These are phyloP conservation scores for Cephalotrichum gorgonifer DNA, from an alignment of 2,329 filamentous ascomycete species.

Conservation along the genomic window DNA sequence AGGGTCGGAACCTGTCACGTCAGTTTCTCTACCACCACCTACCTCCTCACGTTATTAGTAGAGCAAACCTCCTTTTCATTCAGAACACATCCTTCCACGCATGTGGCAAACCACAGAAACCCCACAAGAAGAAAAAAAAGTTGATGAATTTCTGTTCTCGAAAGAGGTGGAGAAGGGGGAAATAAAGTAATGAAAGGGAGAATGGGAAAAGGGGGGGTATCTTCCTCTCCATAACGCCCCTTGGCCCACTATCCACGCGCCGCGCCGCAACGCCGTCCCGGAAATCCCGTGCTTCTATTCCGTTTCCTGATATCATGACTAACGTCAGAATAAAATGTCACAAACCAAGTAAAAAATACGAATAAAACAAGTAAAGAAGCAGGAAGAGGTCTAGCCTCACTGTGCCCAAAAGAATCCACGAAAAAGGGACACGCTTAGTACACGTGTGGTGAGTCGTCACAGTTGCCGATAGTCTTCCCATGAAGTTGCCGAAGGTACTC, in stretches of 20 bases:
- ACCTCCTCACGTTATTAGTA: no score
- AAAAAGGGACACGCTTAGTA: background rate
- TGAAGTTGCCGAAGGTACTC: constrained; percentile 1
- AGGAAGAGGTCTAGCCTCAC: background rate
- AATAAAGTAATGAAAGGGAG: background rate
- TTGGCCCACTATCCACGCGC: background rate
- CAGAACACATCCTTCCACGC: no score
- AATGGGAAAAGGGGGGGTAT: background rate
- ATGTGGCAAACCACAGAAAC: no score
- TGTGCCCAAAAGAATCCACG: background rate
- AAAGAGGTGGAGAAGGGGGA: background rate
- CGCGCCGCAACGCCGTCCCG: background rate
- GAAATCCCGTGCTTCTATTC: background rate
- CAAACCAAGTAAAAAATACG: background rate
- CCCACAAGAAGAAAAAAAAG: background rate
- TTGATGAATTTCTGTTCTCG: background rate
- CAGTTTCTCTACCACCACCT: no score
- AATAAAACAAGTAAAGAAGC: no score
- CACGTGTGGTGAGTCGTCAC: background rate
- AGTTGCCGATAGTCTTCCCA: background rate
- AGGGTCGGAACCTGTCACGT: no score
- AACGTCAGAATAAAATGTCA: background rate
- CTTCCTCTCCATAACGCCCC: constrained; percentile 1
- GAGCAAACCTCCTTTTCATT: no score
- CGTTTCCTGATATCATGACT: background rate